These are phyloP conservation scores for Cercospora berteroae DNA, from an alignment of 2,329 filamentous ascomycete genomes.

Conservation along the genomic window DNA sequence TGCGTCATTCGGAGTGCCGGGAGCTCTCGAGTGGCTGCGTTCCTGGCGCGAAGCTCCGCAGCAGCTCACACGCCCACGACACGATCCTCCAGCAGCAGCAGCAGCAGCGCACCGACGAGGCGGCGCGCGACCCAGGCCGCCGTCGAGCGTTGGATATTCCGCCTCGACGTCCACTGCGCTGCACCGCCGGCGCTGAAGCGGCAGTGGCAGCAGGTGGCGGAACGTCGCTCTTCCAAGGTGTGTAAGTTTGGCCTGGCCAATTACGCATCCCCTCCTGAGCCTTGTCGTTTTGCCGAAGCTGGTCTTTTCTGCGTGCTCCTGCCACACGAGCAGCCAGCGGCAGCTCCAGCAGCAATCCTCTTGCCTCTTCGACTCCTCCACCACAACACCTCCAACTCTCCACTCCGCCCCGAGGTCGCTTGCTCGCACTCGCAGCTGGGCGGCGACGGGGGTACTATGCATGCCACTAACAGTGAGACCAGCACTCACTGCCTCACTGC, in stretches of 20 bases:
- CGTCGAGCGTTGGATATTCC: not conserved
- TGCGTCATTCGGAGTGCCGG: not conserved
- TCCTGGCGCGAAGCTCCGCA: constrained; percentile 1
- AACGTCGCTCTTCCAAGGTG: not conserved
- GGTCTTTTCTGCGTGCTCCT: not conserved
- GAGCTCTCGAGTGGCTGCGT: constrained; percentile 1
- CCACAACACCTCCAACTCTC: not conserved
- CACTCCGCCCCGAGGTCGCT: not conserved
- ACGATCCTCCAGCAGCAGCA: not conserved
- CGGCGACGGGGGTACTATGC: constrained; percentile 5
- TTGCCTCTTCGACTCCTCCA: constrained; percentile 2
- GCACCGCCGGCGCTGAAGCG: not conserved
- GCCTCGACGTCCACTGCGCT: not conserved
- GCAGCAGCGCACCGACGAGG: not conserved
- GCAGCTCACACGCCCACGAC: not conserved
- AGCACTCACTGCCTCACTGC: not conserved
- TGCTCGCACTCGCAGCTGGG: not conserved
- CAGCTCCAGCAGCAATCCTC: not conserved
- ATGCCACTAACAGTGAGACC: constrained; percentile 10
- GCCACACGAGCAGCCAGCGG: not conserved
- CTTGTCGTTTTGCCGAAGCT: not conserved
- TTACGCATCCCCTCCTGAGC: constrained; percentile 4
- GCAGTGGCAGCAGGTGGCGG: not conserved
- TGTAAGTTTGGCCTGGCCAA: constrained; percentile 2
- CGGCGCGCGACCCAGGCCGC: not conserved